Evolutionary conservation across 257 asterid genomes (phyloP), one percentile per base, ranked within the genome.

Genomic region (Parsonsia alboflavescens): DNA sequence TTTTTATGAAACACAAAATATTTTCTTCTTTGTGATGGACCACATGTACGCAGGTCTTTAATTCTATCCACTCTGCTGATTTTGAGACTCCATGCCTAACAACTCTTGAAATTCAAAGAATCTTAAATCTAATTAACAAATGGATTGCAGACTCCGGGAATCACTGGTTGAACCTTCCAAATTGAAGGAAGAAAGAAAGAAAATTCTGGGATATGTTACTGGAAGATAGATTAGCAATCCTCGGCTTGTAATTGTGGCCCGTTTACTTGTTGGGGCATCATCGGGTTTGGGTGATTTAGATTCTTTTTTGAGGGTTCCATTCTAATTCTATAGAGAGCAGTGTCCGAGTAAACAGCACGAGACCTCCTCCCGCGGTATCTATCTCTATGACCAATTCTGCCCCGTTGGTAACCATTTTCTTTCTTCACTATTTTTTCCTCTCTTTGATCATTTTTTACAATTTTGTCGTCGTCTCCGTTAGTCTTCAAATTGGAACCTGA

Each of bases 281-380:
- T 17, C 3, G 46, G 68, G 12, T 65, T 72, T 73, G 50, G 61
- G 75, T 78, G 81, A 76, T 65, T 75, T 81, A 5, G 54, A 75
- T 74, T 77, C 84, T 11, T 77, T 74, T 76, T 68, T 80, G 30
- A 33, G 67, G 12, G 82, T 78, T 44, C n/a, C n/a, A n/a, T n/a
- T n/a, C n/a, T n/a, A n/a, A n/a, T n/a, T n/a, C 36, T 79, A 61
- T 83, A 76, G 45, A 87, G 58, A 48, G 86, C 84, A 49, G 86
- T 84, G 74, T 89, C 93, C 0, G 93, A 88, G 65, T 84, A 63
- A 45, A 82, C 82, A 17, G 81, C 87, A 5, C 83, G 84, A 57
- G 85, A 76, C 84, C 75, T 86, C 10, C 75, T 86, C 13, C 73
- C 71, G 28, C 79, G 75, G 77, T 84, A 86, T 71, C 77, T 86